Evolutionary conservation across 352 stramenopile genomes (phyloP).

Genomic region (Pythium aquatile): DNA sequence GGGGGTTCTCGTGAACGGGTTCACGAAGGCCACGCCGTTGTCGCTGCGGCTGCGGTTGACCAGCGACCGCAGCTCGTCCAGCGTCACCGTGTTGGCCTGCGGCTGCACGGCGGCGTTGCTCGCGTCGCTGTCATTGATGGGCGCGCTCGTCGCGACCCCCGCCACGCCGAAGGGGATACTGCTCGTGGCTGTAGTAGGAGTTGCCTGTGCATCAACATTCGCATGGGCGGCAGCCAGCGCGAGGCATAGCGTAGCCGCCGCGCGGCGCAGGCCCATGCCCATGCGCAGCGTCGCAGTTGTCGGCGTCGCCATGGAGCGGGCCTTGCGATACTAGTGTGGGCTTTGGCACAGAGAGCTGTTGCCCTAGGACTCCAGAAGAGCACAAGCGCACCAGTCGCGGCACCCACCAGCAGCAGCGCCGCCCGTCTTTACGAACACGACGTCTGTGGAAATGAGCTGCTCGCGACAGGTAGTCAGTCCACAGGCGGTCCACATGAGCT

Average conservation of each 20-base stretch:
- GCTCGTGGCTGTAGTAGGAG: not conserved
- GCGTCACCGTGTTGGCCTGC: not conserved
- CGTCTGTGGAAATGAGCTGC: conserved; percentile 1
- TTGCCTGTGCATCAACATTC: not conserved
- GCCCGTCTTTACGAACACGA: conserved; percentile 7
- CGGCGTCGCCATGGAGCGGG: not conserved
- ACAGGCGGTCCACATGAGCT: not conserved
- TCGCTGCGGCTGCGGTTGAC: not conserved
- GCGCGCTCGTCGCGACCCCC: not conserved
- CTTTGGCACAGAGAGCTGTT: not conserved
- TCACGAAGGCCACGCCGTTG: not conserved
- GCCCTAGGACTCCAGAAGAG: not conserved
- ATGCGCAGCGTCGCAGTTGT: not conserved
- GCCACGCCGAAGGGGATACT: not conserved
- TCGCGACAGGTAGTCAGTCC: not conserved
- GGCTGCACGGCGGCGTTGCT: conserved; percentile 13
- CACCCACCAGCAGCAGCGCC: conserved; percentile 1
- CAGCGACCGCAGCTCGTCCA: conserved; percentile 5
- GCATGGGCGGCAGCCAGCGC: not conserved
- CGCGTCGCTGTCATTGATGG: not conserved
- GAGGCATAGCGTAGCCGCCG: not conserved
- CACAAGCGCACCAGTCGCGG: not conserved
- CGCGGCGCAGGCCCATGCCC: not conserved
- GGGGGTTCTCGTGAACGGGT: not conserved
- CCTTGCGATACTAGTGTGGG: not conserved